Evolutionary conservation across 2,329 filamentous ascomycete genomes (phyloP), one percentile per base, ranked within the genome.

Genomic region (Trichoderma hamatum): DNA sequence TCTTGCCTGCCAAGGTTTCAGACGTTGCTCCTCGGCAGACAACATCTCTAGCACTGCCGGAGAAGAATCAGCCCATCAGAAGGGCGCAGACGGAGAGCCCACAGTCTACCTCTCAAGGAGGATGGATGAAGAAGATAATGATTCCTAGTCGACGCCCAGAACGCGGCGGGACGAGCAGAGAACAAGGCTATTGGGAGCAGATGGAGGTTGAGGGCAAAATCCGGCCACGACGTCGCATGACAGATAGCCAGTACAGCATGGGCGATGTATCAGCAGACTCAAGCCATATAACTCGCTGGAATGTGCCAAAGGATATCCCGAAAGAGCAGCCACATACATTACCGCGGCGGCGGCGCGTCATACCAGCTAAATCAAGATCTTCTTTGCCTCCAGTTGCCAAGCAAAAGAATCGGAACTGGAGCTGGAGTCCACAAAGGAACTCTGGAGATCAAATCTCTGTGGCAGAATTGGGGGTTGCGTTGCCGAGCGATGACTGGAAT

Each of bases 121-220:
- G 76, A 60, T 83, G 84, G 73, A 74, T 86, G 62, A 81, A 75
- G 68, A 83, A 76, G 64, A 78, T 87, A 1, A 76, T 87, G 2
- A 76, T 85, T 11, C 85, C 85, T 0, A 84, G 81, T 70, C 80
- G 82, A 68, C 82, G 81, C 7, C 79, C 83, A 1, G 86, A 88
- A 71, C 81, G 82, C 34, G 84, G 86, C 24, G 82, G 85, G 11
- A 87, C 85, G 1, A 67, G 77, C 52, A 82, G 84, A 49, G 67
- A 71, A 28, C 73, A 73, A 5, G 75, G 77, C 1, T 77, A 74
- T 61, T 78, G 74, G 77, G 75, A 77, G 36, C 64, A 70, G 21
- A 46, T 71, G 65, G 73, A 74, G 13, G 46, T 63, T 10, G 55
- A 55, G 26, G 64, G 71, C 10, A 46, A 19, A 5, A 16, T 26